These are phyloP conservation scores for Nadsonia fulvescens DNA, from an alignment of 805 yeast genomes.

Conservation along the genomic window DNA sequence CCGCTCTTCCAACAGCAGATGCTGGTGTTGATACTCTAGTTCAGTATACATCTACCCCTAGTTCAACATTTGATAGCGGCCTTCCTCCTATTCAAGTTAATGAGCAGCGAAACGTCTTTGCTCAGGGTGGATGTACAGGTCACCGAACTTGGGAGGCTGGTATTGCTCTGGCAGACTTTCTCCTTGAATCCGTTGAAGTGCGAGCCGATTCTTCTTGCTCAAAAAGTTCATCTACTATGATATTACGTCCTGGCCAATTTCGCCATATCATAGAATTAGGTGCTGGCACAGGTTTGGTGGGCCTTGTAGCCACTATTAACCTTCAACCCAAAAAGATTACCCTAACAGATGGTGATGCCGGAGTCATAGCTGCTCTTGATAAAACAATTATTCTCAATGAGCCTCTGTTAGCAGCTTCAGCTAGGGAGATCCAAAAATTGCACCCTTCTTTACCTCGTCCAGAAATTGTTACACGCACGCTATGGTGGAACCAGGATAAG, in stretches of 20 bases:
- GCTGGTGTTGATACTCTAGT: too few relatives aligned
- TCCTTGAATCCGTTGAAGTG: constrained; percentile 14
- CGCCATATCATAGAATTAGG: constrained; percentile 56
- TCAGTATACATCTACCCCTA: too few relatives aligned
- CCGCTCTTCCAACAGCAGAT: too few relatives aligned
- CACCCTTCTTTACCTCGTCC: too few relatives aligned
- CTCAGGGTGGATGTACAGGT: constrained; percentile 61
- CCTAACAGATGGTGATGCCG: constrained; percentile 53
- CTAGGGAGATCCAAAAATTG: too few relatives aligned
- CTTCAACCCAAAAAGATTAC: constrained; percentile 17
- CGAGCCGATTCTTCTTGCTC: constrained; percentile 1
- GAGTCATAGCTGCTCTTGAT: constrained; percentile 29
- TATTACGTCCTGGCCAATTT: too few relatives aligned
- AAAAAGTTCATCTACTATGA: background rate
- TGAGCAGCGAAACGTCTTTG: constrained; percentile 14
- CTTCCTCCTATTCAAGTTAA: constrained; percentile 7
- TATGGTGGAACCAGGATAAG: constrained; percentile 7
- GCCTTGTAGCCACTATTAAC: constrained; percentile 22
- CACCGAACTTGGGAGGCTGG: constrained; percentile 91
- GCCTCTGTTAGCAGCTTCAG: too few relatives aligned
- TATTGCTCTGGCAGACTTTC: constrained; percentile 37
- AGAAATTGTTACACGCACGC: too few relatives aligned
- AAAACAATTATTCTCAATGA: constrained; percentile 32
- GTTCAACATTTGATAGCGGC: too few relatives aligned
- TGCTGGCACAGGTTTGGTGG: constrained; percentile 75